phyloP scores from a whole-genome alignment of 768 basidiomycete species.

The Suillus weaverae region DNA sequence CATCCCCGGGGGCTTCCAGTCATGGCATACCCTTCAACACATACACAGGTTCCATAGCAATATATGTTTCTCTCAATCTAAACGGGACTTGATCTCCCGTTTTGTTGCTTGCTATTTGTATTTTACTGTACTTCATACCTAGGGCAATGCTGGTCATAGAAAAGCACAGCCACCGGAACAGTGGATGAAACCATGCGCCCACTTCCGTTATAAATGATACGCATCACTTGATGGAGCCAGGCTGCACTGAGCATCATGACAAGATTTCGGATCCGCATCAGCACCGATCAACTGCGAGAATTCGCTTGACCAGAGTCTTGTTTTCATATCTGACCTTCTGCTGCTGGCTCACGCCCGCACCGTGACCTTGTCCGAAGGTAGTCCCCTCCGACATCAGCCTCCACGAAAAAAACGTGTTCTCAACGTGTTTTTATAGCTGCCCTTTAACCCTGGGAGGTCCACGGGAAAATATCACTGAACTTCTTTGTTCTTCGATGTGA shows the following conservation, averaged over 20 bases:
- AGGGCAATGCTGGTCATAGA: background rate
- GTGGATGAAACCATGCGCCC: background rate
- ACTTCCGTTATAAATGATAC: background rate
- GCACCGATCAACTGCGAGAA: background rate
- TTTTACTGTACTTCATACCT: constrained; percentile 3
- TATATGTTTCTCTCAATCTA: background rate
- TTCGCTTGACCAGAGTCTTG: background rate
- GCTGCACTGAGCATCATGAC: background rate
- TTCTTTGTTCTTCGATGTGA: constrained; percentile 22
- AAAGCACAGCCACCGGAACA: constrained; percentile 2
- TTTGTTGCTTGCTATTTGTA: constrained; percentile 4
- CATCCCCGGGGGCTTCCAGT: background rate
- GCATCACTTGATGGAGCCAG: background rate
- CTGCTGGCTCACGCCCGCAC: constrained; percentile 17
- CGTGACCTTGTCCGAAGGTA: constrained; percentile 21
- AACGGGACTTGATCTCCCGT: background rate
- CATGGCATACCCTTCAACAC: constrained; percentile 3
- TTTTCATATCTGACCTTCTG: constrained; percentile 3
- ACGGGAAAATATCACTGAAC: constrained; percentile 23
- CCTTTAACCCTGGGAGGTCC: constrained; percentile 26
- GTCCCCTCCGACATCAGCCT: constrained; percentile 18
- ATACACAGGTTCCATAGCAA: background rate
- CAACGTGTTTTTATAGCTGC: constrained; percentile 25
- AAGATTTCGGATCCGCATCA: constrained; percentile 2
- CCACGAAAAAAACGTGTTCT: constrained; percentile 30